These are phyloP conservation scores for Aaosphaeria pasadenensis DNA, from an alignment of 2,329 filamentous ascomycete genomes.

Conservation along the genomic window DNA sequence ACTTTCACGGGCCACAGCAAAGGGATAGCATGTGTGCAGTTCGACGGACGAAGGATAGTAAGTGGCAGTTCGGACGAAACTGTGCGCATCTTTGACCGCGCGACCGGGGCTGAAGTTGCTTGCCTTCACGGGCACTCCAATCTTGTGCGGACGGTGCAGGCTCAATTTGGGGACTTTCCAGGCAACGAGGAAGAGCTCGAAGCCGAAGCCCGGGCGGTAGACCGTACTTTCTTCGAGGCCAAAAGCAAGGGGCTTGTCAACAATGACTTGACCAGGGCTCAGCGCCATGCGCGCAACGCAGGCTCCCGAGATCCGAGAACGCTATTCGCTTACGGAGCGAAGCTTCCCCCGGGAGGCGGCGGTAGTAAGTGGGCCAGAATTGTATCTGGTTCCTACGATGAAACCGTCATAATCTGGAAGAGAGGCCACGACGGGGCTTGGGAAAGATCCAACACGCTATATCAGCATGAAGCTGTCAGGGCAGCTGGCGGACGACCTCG, in stretches of 20 bases:
- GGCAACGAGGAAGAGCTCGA: slow-evolving; percentile 74
- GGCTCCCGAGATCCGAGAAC: slow-evolving; percentile 74
- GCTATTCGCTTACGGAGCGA: slow-evolving; percentile 77
- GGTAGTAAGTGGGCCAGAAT: slow-evolving; percentile 90
- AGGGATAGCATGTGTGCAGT: slow-evolving; percentile 96
- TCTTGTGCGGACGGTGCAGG: slow-evolving; percentile 90
- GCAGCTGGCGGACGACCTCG: slow-evolving; percentile 45
- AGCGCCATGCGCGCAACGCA: slow-evolving; percentile 54
- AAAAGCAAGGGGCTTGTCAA: slow-evolving; percentile 45
- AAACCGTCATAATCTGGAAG: slow-evolving; percentile 93
- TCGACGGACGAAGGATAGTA: slow-evolving; percentile 88
- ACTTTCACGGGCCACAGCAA: slow-evolving; percentile 87
- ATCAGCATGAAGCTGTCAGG: slow-evolving; percentile 65
- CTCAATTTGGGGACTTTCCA: slow-evolving; percentile 85
- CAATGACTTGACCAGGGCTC: slow-evolving; percentile 25
- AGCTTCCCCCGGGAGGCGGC: slow-evolving; percentile 85
- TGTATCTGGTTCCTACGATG: slow-evolving; percentile 94
- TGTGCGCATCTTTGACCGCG: slow-evolving; percentile 89
- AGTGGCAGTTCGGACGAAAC: slow-evolving; percentile 96
- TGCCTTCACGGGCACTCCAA: slow-evolving; percentile 78
- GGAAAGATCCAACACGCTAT: slow-evolving; percentile 71
- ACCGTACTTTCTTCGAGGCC: slow-evolving; percentile 67
- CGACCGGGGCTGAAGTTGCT: slow-evolving; percentile 83
- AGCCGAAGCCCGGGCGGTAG: slow-evolving; percentile 68
- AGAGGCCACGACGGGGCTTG: slow-evolving; percentile 81